These are phyloP conservation scores for Eucalyptus lansdowneana DNA, from an alignment of 345 rosid species.

Conservation along the genomic window DNA sequence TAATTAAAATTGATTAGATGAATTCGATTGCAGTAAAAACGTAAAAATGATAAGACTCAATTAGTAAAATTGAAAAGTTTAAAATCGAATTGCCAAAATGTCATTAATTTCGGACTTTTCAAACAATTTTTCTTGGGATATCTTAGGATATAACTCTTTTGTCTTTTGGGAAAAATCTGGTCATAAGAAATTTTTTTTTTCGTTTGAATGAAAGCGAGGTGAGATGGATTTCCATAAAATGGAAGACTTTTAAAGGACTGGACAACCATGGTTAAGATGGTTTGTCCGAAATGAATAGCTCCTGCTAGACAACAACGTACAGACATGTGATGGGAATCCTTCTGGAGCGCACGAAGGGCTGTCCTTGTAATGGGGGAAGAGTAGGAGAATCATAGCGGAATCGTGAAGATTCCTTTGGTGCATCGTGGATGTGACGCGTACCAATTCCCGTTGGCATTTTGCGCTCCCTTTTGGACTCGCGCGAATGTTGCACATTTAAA, in stretches of 20 bases:
- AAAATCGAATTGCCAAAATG: too few relatives aligned
- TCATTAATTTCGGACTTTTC: too few relatives aligned
- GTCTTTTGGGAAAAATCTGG: background rate
- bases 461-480: background rate
- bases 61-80: rapidly evolving
- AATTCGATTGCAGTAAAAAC: too few relatives aligned
- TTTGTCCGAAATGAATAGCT: background rate
- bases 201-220: background rate
- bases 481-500: background rate
- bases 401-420: background rate
- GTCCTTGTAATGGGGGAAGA: background rate
- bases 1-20: too few relatives aligned
- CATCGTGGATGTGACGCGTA: background rate
- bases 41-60: too few relatives aligned
- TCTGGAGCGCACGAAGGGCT: background rate
- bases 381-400: background rate
- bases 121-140: too few relatives aligned
- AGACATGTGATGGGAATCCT: background rate
- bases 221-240: background rate
- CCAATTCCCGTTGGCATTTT: background rate
- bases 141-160: background rate
- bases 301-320: background rate
- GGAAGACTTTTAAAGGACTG: background rate
- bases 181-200: background rate
- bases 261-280: background rate